Conservation (phyloP, 2,329 filamentous ascomycete species). For the Cladobotryum protrusum region DNA sequence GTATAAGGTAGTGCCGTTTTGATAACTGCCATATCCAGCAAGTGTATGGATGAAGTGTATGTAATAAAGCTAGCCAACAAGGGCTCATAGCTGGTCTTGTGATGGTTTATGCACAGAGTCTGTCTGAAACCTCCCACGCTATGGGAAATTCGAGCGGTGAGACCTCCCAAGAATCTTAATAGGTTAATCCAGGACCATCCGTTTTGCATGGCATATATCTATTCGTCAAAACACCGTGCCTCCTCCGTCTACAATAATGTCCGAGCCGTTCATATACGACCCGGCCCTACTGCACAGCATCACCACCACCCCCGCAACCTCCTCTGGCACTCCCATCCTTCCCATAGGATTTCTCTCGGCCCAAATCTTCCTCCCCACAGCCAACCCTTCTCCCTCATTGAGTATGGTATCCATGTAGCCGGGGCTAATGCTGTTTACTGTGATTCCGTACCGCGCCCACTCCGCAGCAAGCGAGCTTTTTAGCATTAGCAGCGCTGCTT, state of each 20-base stretch:
- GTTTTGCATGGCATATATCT: not conserved
- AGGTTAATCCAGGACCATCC: too few species aligned
- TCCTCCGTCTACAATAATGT: conserved; percentile 59
- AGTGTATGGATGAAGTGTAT: too few species aligned
- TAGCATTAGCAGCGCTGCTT: conserved; percentile 59
- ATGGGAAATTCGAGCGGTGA: too few species aligned
- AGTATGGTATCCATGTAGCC: conserved; percentile 75
- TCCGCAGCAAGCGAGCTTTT: conserved; percentile 63
- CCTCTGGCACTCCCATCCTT: conserved; percentile 57
- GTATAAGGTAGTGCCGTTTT: too few species aligned
- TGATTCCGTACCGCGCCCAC: conserved; percentile 65
- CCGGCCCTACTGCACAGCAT: conserved; percentile 55
- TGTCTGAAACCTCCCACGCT: too few species aligned
- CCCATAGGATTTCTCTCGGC: conserved; percentile 54
- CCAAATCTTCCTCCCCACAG: conserved; percentile 50
- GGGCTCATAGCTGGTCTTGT: too few species aligned
- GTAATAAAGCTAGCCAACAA: too few species aligned
- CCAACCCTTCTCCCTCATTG: conserved; percentile 58
- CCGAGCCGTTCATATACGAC: conserved; percentile 62
- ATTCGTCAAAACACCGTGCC: conserved; percentile 14
- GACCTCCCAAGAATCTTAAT: too few species aligned
- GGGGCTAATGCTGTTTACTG: conserved; percentile 64
- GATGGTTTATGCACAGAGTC: too few species aligned
- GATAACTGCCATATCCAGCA: too few species aligned
- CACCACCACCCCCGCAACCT: conserved; percentile 57